Base-by-base conservation (phyloP, 129 eudicot species). In the Centaurea solstitialis region DNA sequence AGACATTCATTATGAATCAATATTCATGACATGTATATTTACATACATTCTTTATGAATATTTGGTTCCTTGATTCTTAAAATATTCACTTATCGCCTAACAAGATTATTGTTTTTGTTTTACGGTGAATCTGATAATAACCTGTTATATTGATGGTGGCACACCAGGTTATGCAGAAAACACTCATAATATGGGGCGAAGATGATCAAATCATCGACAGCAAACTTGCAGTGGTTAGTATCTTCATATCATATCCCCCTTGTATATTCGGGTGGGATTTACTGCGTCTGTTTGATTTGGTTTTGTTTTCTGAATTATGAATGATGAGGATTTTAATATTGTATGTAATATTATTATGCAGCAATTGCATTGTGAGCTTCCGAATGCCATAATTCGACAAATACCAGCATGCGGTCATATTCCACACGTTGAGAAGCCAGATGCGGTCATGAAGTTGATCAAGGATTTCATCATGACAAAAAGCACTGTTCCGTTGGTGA, bases 371-470 rank as follows among this genome's bases (percentile, higher is more conserved):
- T 76, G 93, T 82, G 97, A 95, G 79, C 81, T 91, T 23, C 90
- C 91, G 75, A 83, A 92, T 86, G 98, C 98, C 15, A 93, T 76
- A 26, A 70, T 95, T 80, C 97, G 93, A 6, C 99, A 85, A 82
- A 86, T 95, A 76, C 93, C 94, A 78, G 85, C 89, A 40, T 95
- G 98, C 40, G 99, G 97, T 30, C 98, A 95, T 67, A 81, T 95
- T 37, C 99, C 99, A 3, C 99, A 95, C 74, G 97, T 95, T 28
- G 97, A 95, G 73, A 95, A 95, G 77, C 98, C 99, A 9, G 84
- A 76, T 3, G 88, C 77, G 35, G 97, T 91, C 12, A 70, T 91
- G 22, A 87, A 84, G 47, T 83, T 95, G 59, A 93, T 95, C 33
- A 70, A 74, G 43, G 93, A 95, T 18, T 95, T 95, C 82, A 72